These are phyloP conservation scores for Aspergillus sclerotialis DNA, from an alignment of 2,329 filamentous ascomycete genomes.

Conservation along the genomic window DNA sequence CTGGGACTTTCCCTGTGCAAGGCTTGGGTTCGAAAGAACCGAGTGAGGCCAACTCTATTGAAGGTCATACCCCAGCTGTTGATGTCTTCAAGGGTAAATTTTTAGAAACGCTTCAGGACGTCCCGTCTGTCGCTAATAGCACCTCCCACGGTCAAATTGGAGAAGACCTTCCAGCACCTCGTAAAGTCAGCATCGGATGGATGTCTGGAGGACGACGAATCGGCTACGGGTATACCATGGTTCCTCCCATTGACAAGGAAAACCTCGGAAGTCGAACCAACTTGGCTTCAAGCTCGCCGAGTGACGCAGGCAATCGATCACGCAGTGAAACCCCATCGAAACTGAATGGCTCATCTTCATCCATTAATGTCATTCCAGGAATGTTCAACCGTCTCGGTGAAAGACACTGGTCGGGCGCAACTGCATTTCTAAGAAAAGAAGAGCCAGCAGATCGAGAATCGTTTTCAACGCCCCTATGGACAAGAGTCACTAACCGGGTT, in stretches of 20 bases:
- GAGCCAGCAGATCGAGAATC: too few species aligned
- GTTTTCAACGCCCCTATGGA: too few species aligned
- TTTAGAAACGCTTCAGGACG: neutral
- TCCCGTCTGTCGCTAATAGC: slow-evolving; percentile 1
- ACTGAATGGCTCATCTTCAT: neutral
- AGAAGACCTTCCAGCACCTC: slow-evolving; percentile 10
- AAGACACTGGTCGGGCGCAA: too few species aligned
- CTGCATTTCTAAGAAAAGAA: too few species aligned
- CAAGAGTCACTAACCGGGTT: too few species aligned
- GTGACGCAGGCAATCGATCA: neutral
- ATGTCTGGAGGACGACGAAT: slow-evolving; percentile 33
- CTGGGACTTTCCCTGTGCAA: neutral
- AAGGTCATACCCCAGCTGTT: too few species aligned
- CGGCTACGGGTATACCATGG: slow-evolving; percentile 34
- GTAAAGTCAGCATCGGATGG: slow-evolving; percentile 36
- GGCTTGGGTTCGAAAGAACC: too few species aligned
- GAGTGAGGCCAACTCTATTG: neutral
- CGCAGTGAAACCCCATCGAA: neutral
- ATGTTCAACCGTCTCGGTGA: neutral
- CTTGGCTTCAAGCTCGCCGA: neutral
- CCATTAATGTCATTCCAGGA: neutral
- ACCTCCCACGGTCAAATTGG: slow-evolving; percentile 1
- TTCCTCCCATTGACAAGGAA: slow-evolving; percentile 6
- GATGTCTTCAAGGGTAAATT: neutral
- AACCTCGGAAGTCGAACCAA: neutral